Base-by-base conservation (phyloP, 129 eudicot genomes). In the Saposhnikovia divaricata region DNA sequence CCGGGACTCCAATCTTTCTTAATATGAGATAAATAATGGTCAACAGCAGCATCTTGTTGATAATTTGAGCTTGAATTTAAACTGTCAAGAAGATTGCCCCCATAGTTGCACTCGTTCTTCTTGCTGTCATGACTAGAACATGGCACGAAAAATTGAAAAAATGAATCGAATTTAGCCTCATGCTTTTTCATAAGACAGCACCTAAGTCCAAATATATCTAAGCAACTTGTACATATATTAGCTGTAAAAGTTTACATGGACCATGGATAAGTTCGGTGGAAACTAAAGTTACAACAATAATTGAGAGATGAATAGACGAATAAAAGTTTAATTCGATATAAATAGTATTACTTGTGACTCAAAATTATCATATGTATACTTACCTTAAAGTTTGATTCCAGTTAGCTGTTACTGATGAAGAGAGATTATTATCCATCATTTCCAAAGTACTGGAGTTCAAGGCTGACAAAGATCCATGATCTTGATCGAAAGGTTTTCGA, bases 321-420 rank as follows among this genome's bases (percentile, higher is more conserved):
- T 61, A 74, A 16, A 76, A 74, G 40, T 44, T 74, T 46, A 46
- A 46, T 46, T 74, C 46, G 37, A 51, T 76, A 15, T 76, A 19
- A 25, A 66, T 11, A n/a, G n/a, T n/a, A 46, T 46, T 46, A 66
- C 72, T 68, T 76, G 8, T 25, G n/a, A 4, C 70, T 46, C 63
- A 66, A 63, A 76, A 51, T 75, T 1, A 10, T 40, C 5, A 74
- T 50, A 21, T 55, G 47, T 50, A 65, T 73, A 77, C 85, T 84
- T 77, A 89, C 86, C 74, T 5, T 13, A 87, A 80, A 79, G 81
- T 77, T 50, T 73, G 89, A 57, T 79, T 83, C 93, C 90, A 89
- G 42, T 80, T 80, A 9, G 82, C 48, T 40, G 80, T 83, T 83
- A 84, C 10, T 51, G 86, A 40, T 4, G 90, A 78, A 28, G 85